Evolutionary conservation across 1,139 yeast genomes (phyloP), one percentile per base, ranked within the genome.

Genomic region (Yamadazyma dendronema): DNA sequence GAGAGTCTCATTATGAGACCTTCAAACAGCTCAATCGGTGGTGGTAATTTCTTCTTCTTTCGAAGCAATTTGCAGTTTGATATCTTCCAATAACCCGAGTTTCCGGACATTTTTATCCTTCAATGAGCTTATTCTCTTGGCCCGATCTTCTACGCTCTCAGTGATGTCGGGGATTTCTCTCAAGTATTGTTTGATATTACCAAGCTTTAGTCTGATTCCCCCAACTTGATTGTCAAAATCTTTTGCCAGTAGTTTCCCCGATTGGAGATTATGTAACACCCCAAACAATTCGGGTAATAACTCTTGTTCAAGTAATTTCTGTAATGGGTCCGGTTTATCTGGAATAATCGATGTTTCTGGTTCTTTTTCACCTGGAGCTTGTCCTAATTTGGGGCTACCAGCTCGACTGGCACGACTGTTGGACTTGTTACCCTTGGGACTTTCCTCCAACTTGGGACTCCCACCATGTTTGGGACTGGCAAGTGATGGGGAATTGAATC

Each of bases 191-290:
- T 58, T 60, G 25, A 68, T 48, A 17, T 56, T 61, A 38, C 55
- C 50, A 34, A 70, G 43, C 42, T 67, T 65, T 42, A 69, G 59
- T 34, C 75, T 56, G 30, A 68, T 53, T 35, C 67, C 61, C 8
- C 76, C 76, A 2, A 71, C 61, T 36, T 65, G 62, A 47, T 68
- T 70, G 42, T 67, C 74, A 43, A 71, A 70, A 46, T 71, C 76
- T 35, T 67, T 64, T 2, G 71, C 66, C 59, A 62, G 70, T 15
- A 67, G 47, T 11, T 52, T 56, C 5, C 71, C 74, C 5, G 53
- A 49, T 25, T 62, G 61, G 31, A 71, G 49, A 31, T 65, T 65
- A 37, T 60, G 71, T 4, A 71, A 52, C 15, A 68, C 49, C 17
- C 48, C 55, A 44, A 64, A 69, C 28, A 71, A 44, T 29, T 70